phyloP scores from a whole-genome alignment of 1,139 yeast genomes.

The Taphrina pruni region DNA sequence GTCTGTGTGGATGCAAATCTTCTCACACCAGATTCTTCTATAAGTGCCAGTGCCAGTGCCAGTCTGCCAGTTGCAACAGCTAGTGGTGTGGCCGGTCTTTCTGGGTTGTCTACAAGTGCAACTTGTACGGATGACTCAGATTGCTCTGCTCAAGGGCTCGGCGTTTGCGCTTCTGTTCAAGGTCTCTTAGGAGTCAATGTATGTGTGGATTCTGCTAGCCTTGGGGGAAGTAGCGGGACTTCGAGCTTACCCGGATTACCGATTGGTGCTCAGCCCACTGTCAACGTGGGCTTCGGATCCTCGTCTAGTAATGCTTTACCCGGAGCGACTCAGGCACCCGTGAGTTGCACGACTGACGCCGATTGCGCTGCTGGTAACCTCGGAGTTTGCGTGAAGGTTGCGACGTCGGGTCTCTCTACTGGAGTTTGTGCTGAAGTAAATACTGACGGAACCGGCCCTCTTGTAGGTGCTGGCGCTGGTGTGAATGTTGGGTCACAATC shows the following conservation, averaged over 20 bases:
- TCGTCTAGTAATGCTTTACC: not conserved
- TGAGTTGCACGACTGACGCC: not conserved
- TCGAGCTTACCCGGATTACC: no score
- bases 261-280: no score
- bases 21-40: not conserved
- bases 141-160: conserved; percentile 1
- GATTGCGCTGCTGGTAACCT: not conserved
- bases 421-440: not conserved
- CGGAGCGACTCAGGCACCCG: not conserved
- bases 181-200: not conserved
- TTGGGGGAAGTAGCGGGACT: not conserved
- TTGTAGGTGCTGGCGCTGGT: not conserved
- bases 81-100: not conserved
- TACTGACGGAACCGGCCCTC: not conserved
- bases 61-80: not conserved
- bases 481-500: not conserved
- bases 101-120: not conserved
- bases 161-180: not conserved
- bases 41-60: not conserved
- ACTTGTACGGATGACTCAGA: not conserved
- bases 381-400: not conserved
- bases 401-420: not conserved
- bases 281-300: no score
- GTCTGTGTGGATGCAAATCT: not conserved
- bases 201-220: not conserved